Base-by-base conservation (phyloP, 805 yeast species). In the Nakazawaea peltata region DNA sequence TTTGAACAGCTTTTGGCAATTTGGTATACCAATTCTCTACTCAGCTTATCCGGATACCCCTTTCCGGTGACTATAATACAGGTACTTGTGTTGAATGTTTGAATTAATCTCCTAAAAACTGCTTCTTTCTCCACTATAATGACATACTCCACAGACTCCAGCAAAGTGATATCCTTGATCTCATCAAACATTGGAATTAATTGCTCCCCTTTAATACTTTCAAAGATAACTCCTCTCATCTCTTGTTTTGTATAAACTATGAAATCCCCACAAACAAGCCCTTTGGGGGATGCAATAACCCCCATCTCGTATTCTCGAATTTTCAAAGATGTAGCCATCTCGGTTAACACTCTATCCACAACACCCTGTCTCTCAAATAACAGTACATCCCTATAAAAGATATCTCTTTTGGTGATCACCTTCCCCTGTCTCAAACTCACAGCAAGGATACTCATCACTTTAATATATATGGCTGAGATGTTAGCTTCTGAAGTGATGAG, bases 41-140 rank as follows among this genome's bases (percentile, higher is more conserved):
- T 77, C 5, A 69, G 51, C 10, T 59, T 46, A 48, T 80, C 87
- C 0, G 87, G 85, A 45, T 63, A 77, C 4, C 87, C 87, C 47
- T 71, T 74, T 0, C 82, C 85, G 0, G 86, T 78, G 7, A 81
- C 51, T 0, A 72, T 24, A 2, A 72, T 41, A 12, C 58, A n/a
- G n/a, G n/a, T n/a, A n/a, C n/a, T n/a, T n/a, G n/a, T n/a, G n/a
- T n/a, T n/a, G n/a, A n/a, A n/a, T n/a, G n/a, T n/a, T n/a, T n/a
- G n/a, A n/a, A n/a, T n/a, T n/a, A n/a, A n/a, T n/a, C n/a, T n/a
- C n/a, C 32, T 34, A 14, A 42, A 30, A 4, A 40, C 19, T n/a
- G 49, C 65, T 39, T 73, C 78, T 39, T 73, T 73, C 45, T 73
- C 79, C 7, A 74, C 53, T 0, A 73, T 59, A 6, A 70, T 37